Evolutionary conservation across 257 asterid species (phyloP).

Genomic region (Scutellaria baicalensis): DNA sequence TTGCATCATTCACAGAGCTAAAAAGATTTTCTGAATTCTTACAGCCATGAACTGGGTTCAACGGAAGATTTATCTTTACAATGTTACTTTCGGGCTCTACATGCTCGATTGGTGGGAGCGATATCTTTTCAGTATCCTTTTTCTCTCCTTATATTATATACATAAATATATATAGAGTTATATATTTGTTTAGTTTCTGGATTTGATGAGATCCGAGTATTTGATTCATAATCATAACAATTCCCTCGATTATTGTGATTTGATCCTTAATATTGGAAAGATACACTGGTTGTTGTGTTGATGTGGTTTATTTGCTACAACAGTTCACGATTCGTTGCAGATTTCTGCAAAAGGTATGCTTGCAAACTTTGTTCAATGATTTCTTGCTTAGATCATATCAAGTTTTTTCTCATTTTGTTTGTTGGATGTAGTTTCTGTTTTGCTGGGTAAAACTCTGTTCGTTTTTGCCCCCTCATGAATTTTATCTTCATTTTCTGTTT

Average conservation of each 20-base stretch:
- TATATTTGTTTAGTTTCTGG: neutral
- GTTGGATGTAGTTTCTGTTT: neutral
- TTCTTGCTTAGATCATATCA: neutral
- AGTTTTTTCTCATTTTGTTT: neutral
- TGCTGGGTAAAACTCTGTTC: too few species aligned
- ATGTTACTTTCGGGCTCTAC: slow-evolving; percentile 81
- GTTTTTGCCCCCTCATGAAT: too few species aligned
- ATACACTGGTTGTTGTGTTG: slow-evolving; percentile 57
- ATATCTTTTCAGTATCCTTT: slow-evolving; percentile 74
- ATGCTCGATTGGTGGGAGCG: slow-evolving; percentile 97
- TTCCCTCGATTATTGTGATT: neutral
- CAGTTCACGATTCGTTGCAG: slow-evolving; percentile 42
- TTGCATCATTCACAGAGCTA: neutral
- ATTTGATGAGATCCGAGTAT: neutral
- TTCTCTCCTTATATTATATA: too few species aligned
- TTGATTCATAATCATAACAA: neutral
- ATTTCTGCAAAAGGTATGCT: slow-evolving; percentile 43
- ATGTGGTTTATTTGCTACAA: slow-evolving; percentile 73
- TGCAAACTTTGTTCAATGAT: neutral
- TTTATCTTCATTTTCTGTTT: too few species aligned
- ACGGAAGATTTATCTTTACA: slow-evolving; percentile 72
- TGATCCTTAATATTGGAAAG: slow-evolving; percentile 33
- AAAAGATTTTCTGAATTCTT: neutral
- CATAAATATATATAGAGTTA: too few species aligned
- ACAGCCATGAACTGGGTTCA: slow-evolving; percentile 62